phyloP scores from a whole-genome alignment of 306 rosid species.

The Leucaena leucocephala region DNA sequence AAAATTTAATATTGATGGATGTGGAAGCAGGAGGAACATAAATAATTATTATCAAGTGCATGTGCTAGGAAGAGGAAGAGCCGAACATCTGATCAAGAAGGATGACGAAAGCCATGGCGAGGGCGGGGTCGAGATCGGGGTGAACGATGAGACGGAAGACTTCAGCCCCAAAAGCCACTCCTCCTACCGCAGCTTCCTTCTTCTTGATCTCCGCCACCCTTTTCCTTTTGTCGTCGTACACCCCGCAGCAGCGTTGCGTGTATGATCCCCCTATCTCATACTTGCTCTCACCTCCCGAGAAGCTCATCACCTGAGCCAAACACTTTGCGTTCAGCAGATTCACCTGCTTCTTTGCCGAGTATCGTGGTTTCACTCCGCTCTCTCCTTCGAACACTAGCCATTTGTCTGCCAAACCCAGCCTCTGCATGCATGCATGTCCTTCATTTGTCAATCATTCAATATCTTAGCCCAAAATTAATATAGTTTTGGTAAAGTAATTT shows the following conservation, averaged over 20 bases:
- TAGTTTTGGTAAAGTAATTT: not conserved
- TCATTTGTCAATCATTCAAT: not conserved
- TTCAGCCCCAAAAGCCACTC: constrained; percentile 64
- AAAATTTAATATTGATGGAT: not conserved
- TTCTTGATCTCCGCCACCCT: constrained; percentile 71
- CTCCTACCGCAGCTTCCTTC: constrained; percentile 57
- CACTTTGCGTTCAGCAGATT: constrained; percentile 51
- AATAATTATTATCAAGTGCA: not conserved
- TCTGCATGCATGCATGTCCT: constrained; percentile 39
- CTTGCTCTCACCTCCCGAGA: not conserved
- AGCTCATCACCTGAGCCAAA: constrained; percentile 49
- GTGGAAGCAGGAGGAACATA: not conserved
- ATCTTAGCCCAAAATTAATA: no score
- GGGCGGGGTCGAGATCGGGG: constrained; percentile 57
- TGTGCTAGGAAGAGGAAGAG: constrained; percentile 39
- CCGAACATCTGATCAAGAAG: constrained; percentile 71
- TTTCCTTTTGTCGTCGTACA: constrained; percentile 54
- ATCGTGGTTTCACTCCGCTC: constrained; percentile 43
- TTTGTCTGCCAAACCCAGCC: constrained; percentile 61
- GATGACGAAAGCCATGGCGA: constrained; percentile 71
- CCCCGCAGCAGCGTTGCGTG: constrained; percentile 55
- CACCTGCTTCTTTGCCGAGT: constrained; percentile 51
- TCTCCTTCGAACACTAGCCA: constrained; percentile 78
- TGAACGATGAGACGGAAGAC: constrained; percentile 67
- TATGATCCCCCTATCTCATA: constrained; percentile 74